Conservation (phyloP, 1,284 basidiomycete genomes). For the Cystobasidium sp. region DNA sequence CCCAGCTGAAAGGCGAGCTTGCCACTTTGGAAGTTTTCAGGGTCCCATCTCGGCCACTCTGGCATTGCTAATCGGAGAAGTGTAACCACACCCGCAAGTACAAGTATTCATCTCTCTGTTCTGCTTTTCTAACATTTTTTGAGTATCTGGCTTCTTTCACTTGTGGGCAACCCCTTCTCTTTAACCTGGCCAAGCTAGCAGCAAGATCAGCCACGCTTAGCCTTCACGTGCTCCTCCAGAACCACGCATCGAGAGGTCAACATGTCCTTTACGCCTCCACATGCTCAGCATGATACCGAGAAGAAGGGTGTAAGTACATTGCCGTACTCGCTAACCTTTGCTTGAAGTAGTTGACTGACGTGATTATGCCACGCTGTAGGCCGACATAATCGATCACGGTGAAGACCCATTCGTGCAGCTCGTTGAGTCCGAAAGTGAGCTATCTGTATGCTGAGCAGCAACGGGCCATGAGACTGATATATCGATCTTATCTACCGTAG, state of each 20-base stretch:
- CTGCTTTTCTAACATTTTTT: background rate
- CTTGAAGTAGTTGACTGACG: background rate
- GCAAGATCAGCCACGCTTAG: background rate
- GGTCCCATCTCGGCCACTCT: too few species aligned
- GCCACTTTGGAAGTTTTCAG: background rate
- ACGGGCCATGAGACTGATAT: background rate
- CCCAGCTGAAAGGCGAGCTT: conserved; percentile 1
- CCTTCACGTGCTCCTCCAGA: too few species aligned
- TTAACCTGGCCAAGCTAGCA: too few species aligned
- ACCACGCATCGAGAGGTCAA: too few species aligned
- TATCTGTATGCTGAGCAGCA: background rate
- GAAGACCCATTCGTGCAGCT: conserved; percentile 41
- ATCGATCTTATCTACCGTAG: background rate
- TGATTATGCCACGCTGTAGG: background rate
- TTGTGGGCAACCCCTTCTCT: background rate
- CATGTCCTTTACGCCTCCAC: background rate
- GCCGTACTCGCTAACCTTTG: background rate
- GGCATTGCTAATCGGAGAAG: too few species aligned
- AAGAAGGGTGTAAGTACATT: conserved; percentile 24
- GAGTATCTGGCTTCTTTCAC: background rate
- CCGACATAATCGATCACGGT: conserved; percentile 12
- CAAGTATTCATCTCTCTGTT: background rate
- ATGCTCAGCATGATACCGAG: conserved; percentile 2
- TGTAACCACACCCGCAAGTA: too few species aligned
- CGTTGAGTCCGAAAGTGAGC: conserved; percentile 34